Evolutionary conservation across 164 flowering plant species (phyloP), one percentile per base, ranked within the genome.

Genomic region (Litsea cubeba): DNA sequence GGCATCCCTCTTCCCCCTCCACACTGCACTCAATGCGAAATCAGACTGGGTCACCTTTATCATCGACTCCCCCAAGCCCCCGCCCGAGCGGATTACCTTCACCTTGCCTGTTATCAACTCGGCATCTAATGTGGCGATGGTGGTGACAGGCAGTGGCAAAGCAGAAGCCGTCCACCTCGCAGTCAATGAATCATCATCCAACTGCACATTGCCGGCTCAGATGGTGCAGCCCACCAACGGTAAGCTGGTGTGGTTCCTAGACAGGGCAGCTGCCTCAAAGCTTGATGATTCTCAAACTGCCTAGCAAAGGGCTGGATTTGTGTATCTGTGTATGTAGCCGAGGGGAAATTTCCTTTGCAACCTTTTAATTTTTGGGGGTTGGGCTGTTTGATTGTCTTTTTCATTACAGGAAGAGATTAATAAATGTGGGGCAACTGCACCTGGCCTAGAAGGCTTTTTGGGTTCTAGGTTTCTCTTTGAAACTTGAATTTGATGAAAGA

Each of bases 91-190:
- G 73, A 90, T 90, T 81, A 90, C 97, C 3, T 90, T 91, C 82
- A 90, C 97, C 26, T 69, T 91, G 68, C 97, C 97, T 12, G 94
- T 91, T 72, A 87, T 91, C 84, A 91, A 90, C 79, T 88, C 91
- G 0, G 89, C 94, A 1, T 82, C 97, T 75, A 87, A 89, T 74
- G 94, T 90, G 57, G 91, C 80, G 0, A 40, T 91, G 65, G 94
- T 89, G 17, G 94, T 83, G 72, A 83, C 90, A 1, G 97, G 94
- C 32, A 75, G 72, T 23, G 67, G 62, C 81, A 91, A 90, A 75
- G 92, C 93, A 49, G 90, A 88, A 62, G 87, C 91, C 32, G 78
- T 84, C 10, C 89, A 73, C 75, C 76, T 81, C 71, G 91, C 87
- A 12, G 77, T 88, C 15, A 83, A 81, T 40, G 85, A 82, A 57